phyloP scores from a whole-genome alignment of 441 rosid genomes.

The Aleurites moluccanus region DNA sequence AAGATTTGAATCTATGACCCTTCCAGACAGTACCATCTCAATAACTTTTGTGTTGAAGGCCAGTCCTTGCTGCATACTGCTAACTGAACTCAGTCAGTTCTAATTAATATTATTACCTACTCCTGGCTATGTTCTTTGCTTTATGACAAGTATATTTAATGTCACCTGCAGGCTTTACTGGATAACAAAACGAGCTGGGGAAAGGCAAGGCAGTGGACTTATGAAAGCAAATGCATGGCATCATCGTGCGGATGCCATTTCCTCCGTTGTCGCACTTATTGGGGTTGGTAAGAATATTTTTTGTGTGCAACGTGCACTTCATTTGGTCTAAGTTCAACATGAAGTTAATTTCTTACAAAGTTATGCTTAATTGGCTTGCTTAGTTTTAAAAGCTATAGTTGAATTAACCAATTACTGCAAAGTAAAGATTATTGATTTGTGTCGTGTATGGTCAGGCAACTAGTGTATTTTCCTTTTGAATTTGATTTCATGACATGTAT shows the following conservation, averaged over 20 bases:
- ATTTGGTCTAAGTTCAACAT: constrained; percentile 6
- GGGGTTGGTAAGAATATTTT: constrained; percentile 79
- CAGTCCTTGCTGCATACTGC: background rate
- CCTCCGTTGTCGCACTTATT: constrained; percentile 85
- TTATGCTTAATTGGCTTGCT: background rate
- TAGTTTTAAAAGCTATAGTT: background rate
- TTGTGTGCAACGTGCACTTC: constrained; percentile 14
- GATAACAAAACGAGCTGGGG: constrained; percentile 92
- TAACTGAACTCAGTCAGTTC: background rate
- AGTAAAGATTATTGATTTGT: background rate
- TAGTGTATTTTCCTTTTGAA: background rate
- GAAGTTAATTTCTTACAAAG: background rate
- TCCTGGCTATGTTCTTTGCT: background rate
- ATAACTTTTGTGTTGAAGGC: background rate
- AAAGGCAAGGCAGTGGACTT: constrained; percentile 81
- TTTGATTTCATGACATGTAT: background rate
- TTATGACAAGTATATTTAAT: background rate
- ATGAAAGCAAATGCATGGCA: constrained; percentile 99
- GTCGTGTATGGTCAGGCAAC: background rate
- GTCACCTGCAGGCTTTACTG: constrained; percentile 68
- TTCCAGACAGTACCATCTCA: background rate
- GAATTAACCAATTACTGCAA: background rate
- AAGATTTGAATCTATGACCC: constrained; percentile 5
- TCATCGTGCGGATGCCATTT: constrained; percentile 94
- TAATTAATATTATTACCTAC: no score